Evolutionary conservation across 108 stramenopile species (phyloP).

Genomic region (Tribonema minus): DNA sequence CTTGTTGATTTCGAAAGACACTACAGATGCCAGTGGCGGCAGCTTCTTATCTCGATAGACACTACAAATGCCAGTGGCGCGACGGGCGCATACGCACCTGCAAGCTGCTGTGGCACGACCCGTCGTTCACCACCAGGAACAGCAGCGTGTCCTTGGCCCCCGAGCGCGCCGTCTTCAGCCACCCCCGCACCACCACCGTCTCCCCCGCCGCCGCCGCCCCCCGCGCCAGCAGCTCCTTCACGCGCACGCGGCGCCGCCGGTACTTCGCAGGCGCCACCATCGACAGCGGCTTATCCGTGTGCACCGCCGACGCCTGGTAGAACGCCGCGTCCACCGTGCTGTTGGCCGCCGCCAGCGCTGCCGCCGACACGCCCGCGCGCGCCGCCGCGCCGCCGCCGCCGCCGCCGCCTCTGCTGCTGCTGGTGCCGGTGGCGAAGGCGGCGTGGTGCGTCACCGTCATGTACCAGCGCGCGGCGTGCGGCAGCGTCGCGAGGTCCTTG

Average conservation of each 20-base stretch:
- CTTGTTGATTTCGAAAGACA: too few species aligned
- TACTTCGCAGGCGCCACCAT: constrained; percentile 15
- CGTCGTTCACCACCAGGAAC: constrained; percentile 76
- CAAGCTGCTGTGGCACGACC: constrained; percentile 50
- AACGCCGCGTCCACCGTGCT: neutral
- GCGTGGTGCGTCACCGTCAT: constrained; percentile 36
- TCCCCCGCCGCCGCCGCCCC: constrained; percentile 22
- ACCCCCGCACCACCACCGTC: constrained; percentile 69
- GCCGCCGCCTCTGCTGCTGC: neutral
- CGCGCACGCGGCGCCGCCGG: constrained; percentile 12
- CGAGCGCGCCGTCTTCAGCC: constrained; percentile 66
- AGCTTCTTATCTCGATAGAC: too few species aligned
- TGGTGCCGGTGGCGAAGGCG: constrained; percentile 7
- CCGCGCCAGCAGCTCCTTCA: constrained; percentile 15
- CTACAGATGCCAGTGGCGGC: too few species aligned
- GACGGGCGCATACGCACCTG: neutral
- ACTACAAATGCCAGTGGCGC: neutral
- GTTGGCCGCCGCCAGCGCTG: neutral
- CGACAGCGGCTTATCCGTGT: neutral
- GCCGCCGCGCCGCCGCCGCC: neutral
- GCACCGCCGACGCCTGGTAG: constrained; percentile 8
- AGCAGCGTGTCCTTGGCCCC: constrained; percentile 63
- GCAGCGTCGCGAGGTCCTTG: constrained; percentile 10
- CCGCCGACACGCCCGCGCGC: constrained; percentile 2
- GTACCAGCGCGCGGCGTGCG: constrained; percentile 48